Evolutionary conservation across 306 rosid species (phyloP).

Genomic region (Inga oerstediana): DNA sequence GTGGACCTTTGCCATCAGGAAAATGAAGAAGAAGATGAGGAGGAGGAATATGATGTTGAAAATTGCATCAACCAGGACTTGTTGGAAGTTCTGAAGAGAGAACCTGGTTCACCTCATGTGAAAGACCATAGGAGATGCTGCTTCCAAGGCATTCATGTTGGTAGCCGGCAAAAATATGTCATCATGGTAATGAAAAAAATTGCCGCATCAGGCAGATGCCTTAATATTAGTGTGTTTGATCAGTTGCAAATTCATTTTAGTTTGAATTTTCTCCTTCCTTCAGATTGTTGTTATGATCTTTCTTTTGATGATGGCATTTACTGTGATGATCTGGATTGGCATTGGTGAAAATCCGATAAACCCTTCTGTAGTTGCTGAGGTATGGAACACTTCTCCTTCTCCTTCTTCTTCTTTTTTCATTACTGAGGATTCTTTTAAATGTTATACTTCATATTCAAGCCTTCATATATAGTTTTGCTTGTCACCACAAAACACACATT

Average conservation of each 20-base stretch:
- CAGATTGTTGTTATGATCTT: slow-evolving; percentile 61
- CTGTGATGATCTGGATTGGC: slow-evolving; percentile 63
- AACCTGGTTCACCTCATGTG: slow-evolving; percentile 35
- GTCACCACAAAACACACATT: not conserved
- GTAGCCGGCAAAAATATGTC: slow-evolving; percentile 66
- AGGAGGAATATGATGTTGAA: slow-evolving; percentile 48
- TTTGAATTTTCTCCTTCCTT: slow-evolving; percentile 32
- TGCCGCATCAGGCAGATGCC: not conserved
- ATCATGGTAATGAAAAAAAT: slow-evolving; percentile 46
- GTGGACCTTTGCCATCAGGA: slow-evolving; percentile 83
- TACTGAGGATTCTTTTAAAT: not conserved
- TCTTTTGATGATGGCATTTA: slow-evolving; percentile 51
- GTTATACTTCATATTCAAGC: not conserved
- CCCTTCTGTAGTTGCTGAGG: slow-evolving; percentile 62
- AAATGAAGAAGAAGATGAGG: slow-evolving; percentile 74
- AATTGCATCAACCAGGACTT: slow-evolving; percentile 48
- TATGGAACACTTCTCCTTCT: slow-evolving; percentile 23
- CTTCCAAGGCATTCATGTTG: slow-evolving; percentile 58
- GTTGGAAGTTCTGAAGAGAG: slow-evolving; percentile 48
- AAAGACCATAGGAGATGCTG: slow-evolving; percentile 54
- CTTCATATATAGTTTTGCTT: not conserved
- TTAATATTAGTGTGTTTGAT: not conserved
- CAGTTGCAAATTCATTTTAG: slow-evolving; percentile 18
- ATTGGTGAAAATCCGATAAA: slow-evolving; percentile 50
- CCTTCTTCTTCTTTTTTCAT: not conserved